These are phyloP conservation scores for Saccharomycopsis guyanensis DNA, from an alignment of 805 yeast genomes.

Conservation along the genomic window DNA sequence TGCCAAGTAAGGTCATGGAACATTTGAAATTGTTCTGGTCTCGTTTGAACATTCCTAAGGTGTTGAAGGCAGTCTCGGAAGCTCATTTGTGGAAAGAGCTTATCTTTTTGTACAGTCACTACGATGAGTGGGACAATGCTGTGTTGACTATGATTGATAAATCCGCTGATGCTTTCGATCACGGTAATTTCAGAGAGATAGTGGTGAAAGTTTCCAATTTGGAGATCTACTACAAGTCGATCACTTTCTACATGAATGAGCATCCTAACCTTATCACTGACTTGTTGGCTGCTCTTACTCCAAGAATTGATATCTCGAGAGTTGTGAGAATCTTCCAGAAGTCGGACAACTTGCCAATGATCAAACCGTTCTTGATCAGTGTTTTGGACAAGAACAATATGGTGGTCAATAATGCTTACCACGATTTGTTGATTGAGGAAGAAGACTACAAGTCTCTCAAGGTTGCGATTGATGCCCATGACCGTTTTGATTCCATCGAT, in stretches of 20 bases:
- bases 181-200: constrained; percentile 87
- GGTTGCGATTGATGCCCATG: constrained; percentile 80
- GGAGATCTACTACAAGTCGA: constrained; percentile 95
- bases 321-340: constrained; percentile 91
- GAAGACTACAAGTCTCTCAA: constrained; percentile 89
- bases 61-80: constrained; percentile 83
- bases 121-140: constrained; percentile 99
- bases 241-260: constrained; percentile 86
- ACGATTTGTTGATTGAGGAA: constrained; percentile 91
- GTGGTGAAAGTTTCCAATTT: constrained; percentile 90
- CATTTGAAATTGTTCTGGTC: constrained; percentile 98
- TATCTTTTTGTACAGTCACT: constrained; percentile 93
- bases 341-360: constrained; percentile 92
- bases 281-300: constrained; percentile 71
- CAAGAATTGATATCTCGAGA: constrained; percentile 89
- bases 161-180: constrained; percentile 89
- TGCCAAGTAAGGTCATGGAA: constrained; percentile 87
- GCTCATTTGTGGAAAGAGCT: constrained; percentile 96
- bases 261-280: constrained; percentile 89
- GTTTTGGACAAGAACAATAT: constrained; percentile 86
- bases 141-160: constrained; percentile 94
- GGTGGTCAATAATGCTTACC: constrained; percentile 91
- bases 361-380: constrained; percentile 89
- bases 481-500: constrained; percentile 86
- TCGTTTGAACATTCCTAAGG: constrained; percentile 95